Conservation (phyloP, 2,329 filamentous ascomycete species). For the Ambrosiella beaveri region DNA sequence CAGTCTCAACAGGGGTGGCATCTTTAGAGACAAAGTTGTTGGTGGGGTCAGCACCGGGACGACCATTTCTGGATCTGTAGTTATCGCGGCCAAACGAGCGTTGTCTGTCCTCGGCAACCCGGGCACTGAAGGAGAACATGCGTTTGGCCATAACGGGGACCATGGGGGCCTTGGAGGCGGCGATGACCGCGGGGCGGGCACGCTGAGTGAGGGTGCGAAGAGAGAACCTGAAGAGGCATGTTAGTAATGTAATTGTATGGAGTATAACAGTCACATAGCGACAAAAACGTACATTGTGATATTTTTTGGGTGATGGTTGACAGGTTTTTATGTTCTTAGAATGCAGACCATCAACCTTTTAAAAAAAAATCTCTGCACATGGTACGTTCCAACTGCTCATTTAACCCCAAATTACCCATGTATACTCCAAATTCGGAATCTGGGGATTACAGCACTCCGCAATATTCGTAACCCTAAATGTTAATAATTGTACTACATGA, state of each 20-base stretch:
- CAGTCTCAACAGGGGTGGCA: conserved; percentile 6
- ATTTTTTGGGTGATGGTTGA: too few relatives aligned
- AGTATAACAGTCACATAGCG: too few relatives aligned
- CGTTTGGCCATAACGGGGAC: conserved; percentile 1
- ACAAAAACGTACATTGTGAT: too few relatives aligned
- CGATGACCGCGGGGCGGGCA: conserved; percentile 5
- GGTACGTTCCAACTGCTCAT: neutral
- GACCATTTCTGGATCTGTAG: neutral
- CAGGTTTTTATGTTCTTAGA: too few relatives aligned
- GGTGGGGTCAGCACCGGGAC: neutral
- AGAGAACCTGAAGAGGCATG: conserved; percentile 7
- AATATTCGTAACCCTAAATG: neutral
- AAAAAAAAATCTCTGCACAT: neutral
- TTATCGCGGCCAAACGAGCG: neutral
- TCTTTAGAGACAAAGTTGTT: conserved; percentile 11
- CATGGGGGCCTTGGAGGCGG: conserved; percentile 4
- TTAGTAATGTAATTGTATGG: neutral
- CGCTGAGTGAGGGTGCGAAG: conserved; percentile 10
- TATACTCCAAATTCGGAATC: neutral
- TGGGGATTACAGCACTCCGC: too few relatives aligned
- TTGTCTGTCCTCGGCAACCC: neutral
- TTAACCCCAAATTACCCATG: conserved; percentile 9
- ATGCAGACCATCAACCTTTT: neutral
- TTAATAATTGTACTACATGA: neutral
- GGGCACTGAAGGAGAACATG: conserved; percentile 6